Base-by-base conservation (phyloP, 169 alveolate genomes). In the Cryptosporidium parvum region DNA sequence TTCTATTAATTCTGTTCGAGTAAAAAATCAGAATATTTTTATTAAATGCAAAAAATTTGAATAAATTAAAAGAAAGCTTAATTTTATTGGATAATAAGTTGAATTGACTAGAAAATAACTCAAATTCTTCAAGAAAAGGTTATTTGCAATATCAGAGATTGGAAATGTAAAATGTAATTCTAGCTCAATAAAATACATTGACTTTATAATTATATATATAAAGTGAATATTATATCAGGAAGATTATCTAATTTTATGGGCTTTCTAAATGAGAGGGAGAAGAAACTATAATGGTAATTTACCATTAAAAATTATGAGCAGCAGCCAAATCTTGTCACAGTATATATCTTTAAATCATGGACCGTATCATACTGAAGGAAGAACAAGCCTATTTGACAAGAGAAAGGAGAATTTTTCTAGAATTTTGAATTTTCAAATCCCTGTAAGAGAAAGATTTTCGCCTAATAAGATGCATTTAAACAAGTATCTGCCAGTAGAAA, bases 251-350 rank as follows among this genome's bases (percentile, higher is more conserved):
- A 14, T 35, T 56, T 6, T 56, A 16, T 69, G 51, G 0, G 2
- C 21, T 26, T 48, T 51, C 33, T 51, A 35, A 16, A 80, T 62
- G 75, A 61, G 75, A 65, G 44, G 29, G 44, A 80, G 67, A 52
- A 62, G 67, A 51, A 62, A 67, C 21, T 16, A 61, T 23, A 44
- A 67, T 59, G 89, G 75, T 67, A 62, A 33, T 45, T 65, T 80
- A 26, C 89, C 89, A 80, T 67, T 65, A 45, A 80, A 65, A 42
- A 80, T 80, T 21, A 80, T 80, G 89, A 65, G 51, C 29, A 44
- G 42, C 42, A 67, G 48, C 44, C 45, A 18, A 4, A 62, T 80
- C 21, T 29, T 80, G 26, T 62, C 75, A 14, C 89, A 80, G 56
- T 73, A 73, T 56, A 31, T 73, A 23, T 26, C 29, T 37, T 21